Base-by-base conservation (phyloP, 1,284 basidiomycete species). In the Neonothopanus nambi region DNA sequence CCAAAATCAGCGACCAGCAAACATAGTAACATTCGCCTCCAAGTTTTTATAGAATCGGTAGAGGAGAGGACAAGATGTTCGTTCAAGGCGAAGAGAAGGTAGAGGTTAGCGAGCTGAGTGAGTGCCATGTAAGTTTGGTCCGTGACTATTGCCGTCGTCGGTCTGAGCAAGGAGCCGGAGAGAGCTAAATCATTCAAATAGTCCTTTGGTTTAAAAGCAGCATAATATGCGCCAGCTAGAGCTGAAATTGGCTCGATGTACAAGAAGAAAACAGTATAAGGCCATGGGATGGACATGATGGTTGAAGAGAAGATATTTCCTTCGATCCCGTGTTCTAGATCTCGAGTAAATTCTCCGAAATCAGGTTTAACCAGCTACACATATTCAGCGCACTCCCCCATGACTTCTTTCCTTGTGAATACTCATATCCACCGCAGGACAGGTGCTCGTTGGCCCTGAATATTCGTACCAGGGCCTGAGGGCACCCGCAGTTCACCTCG, bases 221-320 rank as follows among this genome's bases (percentile, higher is more conserved):
- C 77, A 62, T 78, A 80, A 63, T 72, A 77, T 18, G 78, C 72
- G 21, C 78, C 79, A 9, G 73, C 70, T 18, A 81, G 65, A 1
- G 78, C 77, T 1, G 78, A 79, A 35, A 80, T 55, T 9, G 79
- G 79, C 62, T 81, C 79, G 48, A 80, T 68, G 61, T 76, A 78
- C 33, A 80, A 67, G 60, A 80, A 80, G 68, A 80, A 81, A 18
- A 77, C 65, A 12, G 65, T 62, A 61, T 79, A 78, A 26, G 61
- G 58, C n/a, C 58, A 57, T 43, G 53, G 42, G 28, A 55, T 55
- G 40, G 49, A 33, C 30, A 36, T 43, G 18, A 26, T 17, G 40
- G 40, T 42, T 26, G 11, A 28, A 5, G 26, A 11, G 11, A 28
- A 28, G 11, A 11, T 28, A 5, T 11, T 33, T n/a, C n/a, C n/a